phyloP scores from a whole-genome alignment of 1,284 basidiomycete genomes.

The Puccinia sorghi region DNA sequence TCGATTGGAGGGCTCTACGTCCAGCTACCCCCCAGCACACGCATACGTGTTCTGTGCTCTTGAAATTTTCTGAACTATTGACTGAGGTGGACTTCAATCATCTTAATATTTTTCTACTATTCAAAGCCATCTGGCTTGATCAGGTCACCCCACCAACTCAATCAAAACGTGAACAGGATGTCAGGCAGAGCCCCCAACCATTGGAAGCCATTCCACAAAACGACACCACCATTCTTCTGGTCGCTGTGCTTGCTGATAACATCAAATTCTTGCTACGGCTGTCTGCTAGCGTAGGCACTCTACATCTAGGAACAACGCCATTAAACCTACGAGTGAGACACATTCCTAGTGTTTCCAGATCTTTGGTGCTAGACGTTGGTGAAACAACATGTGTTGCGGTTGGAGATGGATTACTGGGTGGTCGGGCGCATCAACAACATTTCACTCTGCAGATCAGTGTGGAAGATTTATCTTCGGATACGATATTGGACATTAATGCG shows the following conservation, averaged over 20 bases:
- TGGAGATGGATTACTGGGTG: slow-evolving; percentile 34
- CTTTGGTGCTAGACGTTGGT: slow-evolving; percentile 22
- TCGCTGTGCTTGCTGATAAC: slow-evolving; percentile 18
- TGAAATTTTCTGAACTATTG: slow-evolving; percentile 33
- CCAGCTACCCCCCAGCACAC: slow-evolving; percentile 23
- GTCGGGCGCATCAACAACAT: slow-evolving; percentile 9
- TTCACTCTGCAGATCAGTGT: slow-evolving; percentile 31
- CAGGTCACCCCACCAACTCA: slow-evolving; percentile 27
- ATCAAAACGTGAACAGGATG: neutral
- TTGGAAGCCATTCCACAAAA: neutral
- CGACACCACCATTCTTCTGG: slow-evolving; percentile 31
- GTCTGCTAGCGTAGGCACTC: slow-evolving; percentile 20
- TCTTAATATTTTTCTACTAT: slow-evolving; percentile 30
- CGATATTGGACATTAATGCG: slow-evolving; percentile 33
- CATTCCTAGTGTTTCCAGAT: slow-evolving; percentile 31
- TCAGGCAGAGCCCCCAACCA: neutral
- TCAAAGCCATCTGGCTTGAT: slow-evolving; percentile 43
- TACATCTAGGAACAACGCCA: slow-evolving; percentile 22
- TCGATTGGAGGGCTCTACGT: slow-evolving; percentile 15
- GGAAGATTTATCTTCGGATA: slow-evolving; percentile 36
- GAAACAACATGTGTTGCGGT: slow-evolving; percentile 14
- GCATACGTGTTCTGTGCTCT: slow-evolving; percentile 27
- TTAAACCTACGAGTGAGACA: slow-evolving; percentile 28
- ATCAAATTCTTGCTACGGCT: slow-evolving; percentile 28
- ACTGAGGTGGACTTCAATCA: slow-evolving; percentile 43